Conservation (phyloP, 2,329 filamentous ascomycete species). For the Penicillium griseofulvum region DNA sequence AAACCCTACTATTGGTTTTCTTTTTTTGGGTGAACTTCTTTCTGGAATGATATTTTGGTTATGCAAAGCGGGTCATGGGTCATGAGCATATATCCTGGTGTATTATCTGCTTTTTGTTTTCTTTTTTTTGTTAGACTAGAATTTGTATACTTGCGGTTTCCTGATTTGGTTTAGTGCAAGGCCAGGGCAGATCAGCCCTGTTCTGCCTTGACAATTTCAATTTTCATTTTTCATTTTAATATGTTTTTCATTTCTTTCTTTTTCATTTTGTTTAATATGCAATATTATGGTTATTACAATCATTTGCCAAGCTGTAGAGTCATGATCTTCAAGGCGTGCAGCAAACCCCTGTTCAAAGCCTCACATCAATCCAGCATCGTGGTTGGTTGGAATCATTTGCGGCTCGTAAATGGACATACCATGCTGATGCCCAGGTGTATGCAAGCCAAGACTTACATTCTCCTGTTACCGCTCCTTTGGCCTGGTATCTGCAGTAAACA, state of each 20-base stretch:
- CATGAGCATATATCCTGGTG: slow-evolving; percentile 9
- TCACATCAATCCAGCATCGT: background rate
- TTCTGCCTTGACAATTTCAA: background rate
- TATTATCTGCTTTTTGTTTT: slow-evolving; percentile 12
- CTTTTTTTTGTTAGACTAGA: slow-evolving; percentile 10
- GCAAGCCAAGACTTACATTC: slow-evolving; percentile 1
- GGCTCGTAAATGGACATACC: slow-evolving; percentile 1
- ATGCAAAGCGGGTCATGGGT: slow-evolving; percentile 4
- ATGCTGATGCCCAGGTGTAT: slow-evolving; percentile 4
- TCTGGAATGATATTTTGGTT: background rate
- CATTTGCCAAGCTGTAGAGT: slow-evolving; percentile 7
- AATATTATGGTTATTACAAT: background rate
- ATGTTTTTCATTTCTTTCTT: background rate
- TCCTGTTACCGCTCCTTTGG: slow-evolving; percentile 7
- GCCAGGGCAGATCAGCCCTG: slow-evolving; percentile 18
- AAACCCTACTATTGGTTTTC: slow-evolving; percentile 8
- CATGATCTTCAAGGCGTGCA: slow-evolving; percentile 8
- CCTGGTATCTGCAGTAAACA: slow-evolving; percentile 4
- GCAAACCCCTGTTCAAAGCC: slow-evolving; percentile 8
- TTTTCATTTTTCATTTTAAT: background rate
- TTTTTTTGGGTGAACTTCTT: slow-evolving; percentile 3
- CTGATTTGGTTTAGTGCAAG: slow-evolving; percentile 15
- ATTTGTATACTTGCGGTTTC: slow-evolving; percentile 21
- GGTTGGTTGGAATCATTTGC: slow-evolving; percentile 5
- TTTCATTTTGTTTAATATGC: background rate